Evolutionary conservation across 768 basidiomycete genomes (phyloP).

Genomic region (Mycena albidolilacea): DNA sequence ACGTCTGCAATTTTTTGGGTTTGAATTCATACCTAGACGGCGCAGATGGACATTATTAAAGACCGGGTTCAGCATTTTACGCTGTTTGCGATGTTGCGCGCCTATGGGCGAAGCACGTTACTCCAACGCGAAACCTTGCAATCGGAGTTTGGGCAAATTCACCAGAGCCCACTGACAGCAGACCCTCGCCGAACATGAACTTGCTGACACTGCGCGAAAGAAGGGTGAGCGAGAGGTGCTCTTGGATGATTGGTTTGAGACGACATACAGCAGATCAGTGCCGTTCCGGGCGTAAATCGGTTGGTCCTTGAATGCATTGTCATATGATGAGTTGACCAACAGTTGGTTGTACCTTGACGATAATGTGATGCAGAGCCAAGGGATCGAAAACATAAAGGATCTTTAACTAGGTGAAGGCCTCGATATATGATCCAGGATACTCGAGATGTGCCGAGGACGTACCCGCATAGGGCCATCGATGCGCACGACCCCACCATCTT

Average conservation of each 20-base stretch:
- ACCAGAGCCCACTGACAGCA: background rate
- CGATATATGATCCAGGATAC: background rate
- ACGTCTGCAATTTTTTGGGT: background rate
- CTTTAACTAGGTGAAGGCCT: background rate
- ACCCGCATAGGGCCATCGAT: background rate
- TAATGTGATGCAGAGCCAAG: background rate
- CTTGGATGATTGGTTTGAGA: background rate
- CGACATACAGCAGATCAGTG: background rate
- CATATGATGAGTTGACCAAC: background rate
- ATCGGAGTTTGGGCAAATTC: background rate
- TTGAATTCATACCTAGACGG: background rate
- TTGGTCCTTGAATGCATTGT: background rate
- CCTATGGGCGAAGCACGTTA: background rate
- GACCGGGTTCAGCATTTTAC: slow-evolving; percentile 13
- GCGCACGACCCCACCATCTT: background rate
- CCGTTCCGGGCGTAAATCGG: background rate
- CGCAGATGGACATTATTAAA: slow-evolving; percentile 9
- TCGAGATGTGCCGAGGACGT: background rate
- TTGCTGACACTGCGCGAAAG: background rate
- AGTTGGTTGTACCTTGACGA: background rate
- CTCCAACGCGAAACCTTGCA: background rate
- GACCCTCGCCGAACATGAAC: slow-evolving; percentile 7
- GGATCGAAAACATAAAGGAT: slow-evolving; percentile 9
- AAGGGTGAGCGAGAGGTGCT: background rate
- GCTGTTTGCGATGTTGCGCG: slow-evolving; percentile 14